Base-by-base conservation (phyloP, 495 filamentous ascomycete species). In the Diplogelasinospora grovesii region DNA sequence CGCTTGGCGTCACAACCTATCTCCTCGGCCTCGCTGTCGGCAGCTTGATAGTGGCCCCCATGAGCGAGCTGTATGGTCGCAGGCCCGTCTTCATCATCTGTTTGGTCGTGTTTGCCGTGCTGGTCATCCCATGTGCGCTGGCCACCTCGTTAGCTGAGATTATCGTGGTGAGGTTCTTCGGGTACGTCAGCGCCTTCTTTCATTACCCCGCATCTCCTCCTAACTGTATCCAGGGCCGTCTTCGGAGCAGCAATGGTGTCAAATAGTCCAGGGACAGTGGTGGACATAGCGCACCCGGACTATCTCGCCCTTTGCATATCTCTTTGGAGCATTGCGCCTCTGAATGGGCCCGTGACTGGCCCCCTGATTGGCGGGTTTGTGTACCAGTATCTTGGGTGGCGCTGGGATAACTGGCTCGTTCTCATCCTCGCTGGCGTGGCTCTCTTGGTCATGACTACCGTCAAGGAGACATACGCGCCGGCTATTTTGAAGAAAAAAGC, bases 331-430 rank as follows among this genome's bases (percentile, higher is more conserved):
- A 77, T 89, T 35, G 87, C 85, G 1, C 86, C 87, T 5, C 69
- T 89, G 49, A 89, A 89, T 44, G 87, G 85, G 3, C 81, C 83
- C 16, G 75, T 76, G 8, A 66, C 66, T 3, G 75, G 73, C 0
- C 82, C 77, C 2, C 64, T 87, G 1, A 78, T 89, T 39, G 86
- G 84, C 20, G 86, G 86, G 0, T 88, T 89, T 50, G 74, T 85
- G 3, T 82, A 66, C 43, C 70, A 86, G 60, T 81, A 83, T 50
- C 70, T 89, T 18, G 86, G 86, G 7, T 95, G 88, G 88, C 62
- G 85, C 21, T 93, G 39, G 85, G 81, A 78, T n/a, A 85, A 83
- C 56, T 94, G 88, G 85, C 61, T 94, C 13, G 76, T 83, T 6
- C 57, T 93, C 37, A 88, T 90, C 22, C 60, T 82, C 2, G 66